Percentiles rank a stretch among this genome's conserved stretches.
phyloP scores from a whole-genome alignment of 2,329 filamentous ascomycete genomes.

The Neoscytalidium dimidiatum region DNA sequence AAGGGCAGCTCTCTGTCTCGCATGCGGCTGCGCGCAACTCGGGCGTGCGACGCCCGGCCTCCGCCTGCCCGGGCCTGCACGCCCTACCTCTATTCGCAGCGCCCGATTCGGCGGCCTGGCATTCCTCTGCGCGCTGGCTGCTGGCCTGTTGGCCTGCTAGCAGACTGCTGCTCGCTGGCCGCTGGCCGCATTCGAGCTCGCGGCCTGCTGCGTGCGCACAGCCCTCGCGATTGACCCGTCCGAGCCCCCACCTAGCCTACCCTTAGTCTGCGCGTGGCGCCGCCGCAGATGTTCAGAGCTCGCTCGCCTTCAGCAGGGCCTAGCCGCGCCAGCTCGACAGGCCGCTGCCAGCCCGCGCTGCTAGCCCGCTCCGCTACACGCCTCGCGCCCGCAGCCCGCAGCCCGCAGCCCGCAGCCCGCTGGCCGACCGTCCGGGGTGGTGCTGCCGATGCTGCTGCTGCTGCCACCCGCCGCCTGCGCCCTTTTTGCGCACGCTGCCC shows the following conservation, averaged over 20 bases:
- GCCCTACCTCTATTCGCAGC: background rate
- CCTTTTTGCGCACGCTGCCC: background rate
- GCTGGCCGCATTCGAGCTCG: slow-evolving; percentile 9
- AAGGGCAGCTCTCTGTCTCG: slow-evolving; percentile 18
- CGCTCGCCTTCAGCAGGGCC: background rate
- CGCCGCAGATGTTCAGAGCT: background rate
- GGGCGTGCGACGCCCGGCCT: slow-evolving; percentile 6
- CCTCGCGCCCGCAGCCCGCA: too few species aligned
- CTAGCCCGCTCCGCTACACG: background rate
- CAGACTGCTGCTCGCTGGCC: background rate
- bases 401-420: background rate
- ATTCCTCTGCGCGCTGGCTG: slow-evolving; percentile 9
- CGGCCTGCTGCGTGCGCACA: slow-evolving; percentile 8
- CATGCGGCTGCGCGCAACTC: slow-evolving; percentile 15
- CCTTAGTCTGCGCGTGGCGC: slow-evolving; percentile 16
- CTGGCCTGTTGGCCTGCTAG: too few species aligned
- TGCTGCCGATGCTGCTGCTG: background rate
- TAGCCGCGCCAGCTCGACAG: background rate
- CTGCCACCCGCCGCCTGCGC: background rate
- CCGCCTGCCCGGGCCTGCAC: background rate
- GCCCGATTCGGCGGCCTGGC: slow-evolving; percentile 3
- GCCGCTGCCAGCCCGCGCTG: background rate
- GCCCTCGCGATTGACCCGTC: slow-evolving; percentile 16
- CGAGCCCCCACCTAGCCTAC: slow-evolving; percentile 7
- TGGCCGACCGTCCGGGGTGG: background rate